Evolutionary conservation across 768 basidiomycete species (phyloP), one percentile per base, ranked within the genome.

Genomic region (Calocybe cyanea): DNA sequence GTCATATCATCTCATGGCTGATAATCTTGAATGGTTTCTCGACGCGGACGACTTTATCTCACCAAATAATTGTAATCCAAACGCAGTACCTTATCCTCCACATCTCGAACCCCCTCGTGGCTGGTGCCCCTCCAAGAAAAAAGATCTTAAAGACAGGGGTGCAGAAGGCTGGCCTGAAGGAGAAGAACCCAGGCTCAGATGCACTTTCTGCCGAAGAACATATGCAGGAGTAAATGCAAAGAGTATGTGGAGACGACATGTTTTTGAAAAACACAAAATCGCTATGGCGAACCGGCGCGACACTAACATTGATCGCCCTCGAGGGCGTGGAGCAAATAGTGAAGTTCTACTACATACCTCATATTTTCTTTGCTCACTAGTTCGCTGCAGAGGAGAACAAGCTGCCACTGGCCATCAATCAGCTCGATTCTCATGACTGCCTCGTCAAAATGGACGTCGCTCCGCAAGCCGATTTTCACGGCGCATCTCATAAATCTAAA

Each of bases 241-340:
- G 65, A 90, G 87, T 58, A 92, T 92, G 88, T 92, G 88, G 88
- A 70, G 88, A 48, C 74, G 88, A 38, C 88, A 92, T 62, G 88
- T 92, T 23, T 89, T 85, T 51, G 89, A 92, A 65, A 90, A 91
- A 59, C 88, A 92, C 62, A 90, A 88, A 64, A 87, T 92, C 57
- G 86, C 88, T 31, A 91, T 92, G 89, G 76, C 87, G 30, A 92
- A 92, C 56, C 75, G 89, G 24, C 80, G 89, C 43, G 89, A 88
- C 52, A 80, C 73, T 40, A 69, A 69, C 39, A n/a, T n/a, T n/a
- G 84, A 87, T 39, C 74, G 78, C 38, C 76, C 74, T 48, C 76
- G 86, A 25, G 78, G 81, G 24, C 77, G 86, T 33, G 72, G 74
- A 14, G 73, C 81, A 38, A 81, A 77, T 51, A 85, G 86, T 87